Percentiles rank a stretch among this genome's conserved stretches.
phyloP scores from a whole-genome alignment of 805 yeast species.

The Ascoidea tarda region DNA sequence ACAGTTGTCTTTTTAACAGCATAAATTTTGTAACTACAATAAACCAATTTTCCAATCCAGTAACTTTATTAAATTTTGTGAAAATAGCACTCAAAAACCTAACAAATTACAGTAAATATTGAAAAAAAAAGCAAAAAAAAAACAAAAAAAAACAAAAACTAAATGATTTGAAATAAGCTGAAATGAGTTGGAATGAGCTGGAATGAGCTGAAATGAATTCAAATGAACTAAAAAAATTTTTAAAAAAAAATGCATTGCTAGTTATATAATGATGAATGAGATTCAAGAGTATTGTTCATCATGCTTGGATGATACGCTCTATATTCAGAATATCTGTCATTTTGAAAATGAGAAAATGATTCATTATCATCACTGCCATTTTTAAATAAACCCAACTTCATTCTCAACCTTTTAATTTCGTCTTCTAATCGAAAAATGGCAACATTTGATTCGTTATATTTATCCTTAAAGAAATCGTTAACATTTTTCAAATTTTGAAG shows the following conservation, averaged over 20 bases:
- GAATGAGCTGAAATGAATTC: no score
- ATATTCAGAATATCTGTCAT: neutral
- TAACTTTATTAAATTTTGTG: no score
- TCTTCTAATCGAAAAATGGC: neutral
- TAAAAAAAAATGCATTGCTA: neutral
- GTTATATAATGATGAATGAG: neutral
- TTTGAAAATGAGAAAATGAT: neutral
- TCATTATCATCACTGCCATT: neutral
- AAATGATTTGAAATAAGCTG: no score
- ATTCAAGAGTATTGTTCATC: neutral
- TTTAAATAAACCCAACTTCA: neutral
- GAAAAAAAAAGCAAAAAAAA: no score
- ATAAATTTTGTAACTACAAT: neutral
- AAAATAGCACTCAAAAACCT: no score
- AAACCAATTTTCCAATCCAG: neutral
- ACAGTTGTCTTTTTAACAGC: neutral
- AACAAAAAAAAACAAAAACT: neutral
- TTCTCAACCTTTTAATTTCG: neutral
- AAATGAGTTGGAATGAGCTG: no score
- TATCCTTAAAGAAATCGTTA: neutral
- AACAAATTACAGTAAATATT: neutral
- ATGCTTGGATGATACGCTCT: neutral
- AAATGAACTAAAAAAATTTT: no score
- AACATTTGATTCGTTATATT: no score
- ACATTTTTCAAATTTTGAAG: neutral